phyloP scores from a whole-genome alignment of 805 yeast species.

The Pichia gijzeniarum region DNA sequence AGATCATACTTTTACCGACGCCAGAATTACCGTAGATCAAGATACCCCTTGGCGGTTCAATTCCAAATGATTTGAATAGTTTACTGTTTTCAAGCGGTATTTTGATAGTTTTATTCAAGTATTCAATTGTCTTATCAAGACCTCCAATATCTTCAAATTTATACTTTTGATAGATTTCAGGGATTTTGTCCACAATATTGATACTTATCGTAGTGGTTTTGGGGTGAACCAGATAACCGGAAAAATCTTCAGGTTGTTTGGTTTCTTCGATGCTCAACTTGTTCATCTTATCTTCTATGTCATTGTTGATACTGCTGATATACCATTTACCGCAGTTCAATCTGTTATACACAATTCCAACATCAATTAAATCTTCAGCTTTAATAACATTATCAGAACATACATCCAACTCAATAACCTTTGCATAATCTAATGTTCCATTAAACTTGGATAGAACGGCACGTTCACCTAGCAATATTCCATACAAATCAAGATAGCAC shows the following conservation, averaged over 20 bases:
- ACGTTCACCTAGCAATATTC: slow-evolving; percentile 28
- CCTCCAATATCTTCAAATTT: slow-evolving; percentile 63
- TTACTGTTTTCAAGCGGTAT: slow-evolving; percentile 76
- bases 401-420: slow-evolving; percentile 14
- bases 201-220: slow-evolving; percentile 30
- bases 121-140: slow-evolving; percentile 51
- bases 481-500: slow-evolving; percentile 16
- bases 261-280: slow-evolving; percentile 13
- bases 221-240: slow-evolving; percentile 26
- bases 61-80: slow-evolving; percentile 76
- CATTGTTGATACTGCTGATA: slow-evolving; percentile 8
- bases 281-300: slow-evolving; percentile 27
- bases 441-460: slow-evolving; percentile 38
- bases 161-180: slow-evolving; percentile 34
- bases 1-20: slow-evolving; percentile 88
- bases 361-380: slow-evolving; percentile 37
- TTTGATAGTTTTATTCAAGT: slow-evolving; percentile 61
- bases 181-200: slow-evolving; percentile 31
- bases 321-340: slow-evolving; percentile 14
- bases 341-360: slow-evolving; percentile 60
- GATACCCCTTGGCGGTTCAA: slow-evolving; percentile 89
- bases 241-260: neutral
- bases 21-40: slow-evolving; percentile 97
- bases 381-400: neutral
- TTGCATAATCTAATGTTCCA: slow-evolving; percentile 42